Percentiles rank a stretch among this genome's conserved stretches.
phyloP scores from a whole-genome alignment of 2,329 filamentous ascomycete species.

The Ceratocystiopsis sp. region DNA sequence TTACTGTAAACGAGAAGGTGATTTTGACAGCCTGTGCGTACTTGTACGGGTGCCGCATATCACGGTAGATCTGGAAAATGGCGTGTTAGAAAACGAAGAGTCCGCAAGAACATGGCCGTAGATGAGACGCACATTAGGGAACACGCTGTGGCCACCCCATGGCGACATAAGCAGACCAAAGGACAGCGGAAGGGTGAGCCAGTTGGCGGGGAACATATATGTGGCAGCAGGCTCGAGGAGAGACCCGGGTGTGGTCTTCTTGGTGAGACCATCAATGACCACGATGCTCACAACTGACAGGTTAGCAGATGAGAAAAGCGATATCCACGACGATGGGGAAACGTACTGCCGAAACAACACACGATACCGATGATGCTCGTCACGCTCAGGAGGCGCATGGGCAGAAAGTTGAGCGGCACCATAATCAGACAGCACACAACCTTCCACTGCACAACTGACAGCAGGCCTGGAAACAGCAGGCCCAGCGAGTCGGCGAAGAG shows the following conservation, averaged over 20 bases:
- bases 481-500: slow-evolving; percentile 86
- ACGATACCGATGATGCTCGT: slow-evolving; percentile 89
- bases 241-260: slow-evolving; percentile 63
- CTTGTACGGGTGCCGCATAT: slow-evolving; percentile 61
- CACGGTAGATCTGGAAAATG: slow-evolving; percentile 33
- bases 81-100: too few relatives aligned
- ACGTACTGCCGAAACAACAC: slow-evolving; percentile 72
- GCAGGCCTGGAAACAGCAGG: slow-evolving; percentile 53
- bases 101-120: neutral
- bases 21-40: slow-evolving; percentile 33
- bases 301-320: neutral
- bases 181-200: slow-evolving; percentile 71
- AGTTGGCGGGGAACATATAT: slow-evolving; percentile 69
- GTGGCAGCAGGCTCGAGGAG: slow-evolving; percentile 65
- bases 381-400: slow-evolving; percentile 68
- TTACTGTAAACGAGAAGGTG: slow-evolving; percentile 13
- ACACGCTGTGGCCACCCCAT: slow-evolving; percentile 49
- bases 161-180: slow-evolving; percentile 79
- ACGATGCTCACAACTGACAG: slow-evolving; percentile 65
- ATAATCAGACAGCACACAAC: slow-evolving; percentile 63
- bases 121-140: slow-evolving; percentile 49
- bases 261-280: slow-evolving; percentile 71
- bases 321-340: neutral
- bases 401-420: slow-evolving; percentile 69
- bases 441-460: slow-evolving; percentile 62